Conservation (phyloP, 495 filamentous ascomycete species). For the Parathielavia hyrcaniae region DNA sequence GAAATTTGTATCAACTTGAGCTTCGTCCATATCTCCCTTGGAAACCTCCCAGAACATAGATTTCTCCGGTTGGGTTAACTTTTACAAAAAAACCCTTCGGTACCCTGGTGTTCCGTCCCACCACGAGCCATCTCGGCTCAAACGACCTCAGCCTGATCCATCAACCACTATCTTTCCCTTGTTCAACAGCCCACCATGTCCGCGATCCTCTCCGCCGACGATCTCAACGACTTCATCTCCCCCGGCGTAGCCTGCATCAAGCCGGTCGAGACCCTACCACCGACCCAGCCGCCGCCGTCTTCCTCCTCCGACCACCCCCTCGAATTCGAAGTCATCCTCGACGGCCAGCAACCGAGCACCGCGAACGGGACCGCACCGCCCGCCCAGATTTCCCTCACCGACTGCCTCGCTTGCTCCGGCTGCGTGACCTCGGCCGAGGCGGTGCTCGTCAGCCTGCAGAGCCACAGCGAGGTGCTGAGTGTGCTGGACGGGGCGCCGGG, state of each 20-base stretch:
- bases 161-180: background rate
- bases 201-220: constrained; percentile 91
- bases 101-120: no score
- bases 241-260: constrained; percentile 98
- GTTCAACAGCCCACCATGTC: constrained; percentile 56
- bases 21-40: background rate
- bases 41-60: no score
- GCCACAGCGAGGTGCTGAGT: constrained; percentile 80
- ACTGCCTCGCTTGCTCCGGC: constrained; percentile 94
- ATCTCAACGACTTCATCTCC: constrained; percentile 97
- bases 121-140: background rate
- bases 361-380: constrained; percentile 30
- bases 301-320: constrained; percentile 18
- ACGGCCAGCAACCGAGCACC: constrained; percentile 61
- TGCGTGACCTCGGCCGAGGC: constrained; percentile 97
- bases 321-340: constrained; percentile 85
- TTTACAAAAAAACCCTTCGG: no score
- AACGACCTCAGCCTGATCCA: background rate
- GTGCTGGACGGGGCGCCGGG: constrained; percentile 64
- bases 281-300: constrained; percentile 22
- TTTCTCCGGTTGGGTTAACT: no score
- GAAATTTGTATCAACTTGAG: background rate
- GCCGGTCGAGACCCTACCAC: constrained; percentile 82
- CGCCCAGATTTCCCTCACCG: constrained; percentile 90
- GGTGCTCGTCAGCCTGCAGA: constrained; percentile 86